These are phyloP conservation scores for Boletus barrowsii DNA, from an alignment of 768 basidiomycete species.

Conservation along the genomic window DNA sequence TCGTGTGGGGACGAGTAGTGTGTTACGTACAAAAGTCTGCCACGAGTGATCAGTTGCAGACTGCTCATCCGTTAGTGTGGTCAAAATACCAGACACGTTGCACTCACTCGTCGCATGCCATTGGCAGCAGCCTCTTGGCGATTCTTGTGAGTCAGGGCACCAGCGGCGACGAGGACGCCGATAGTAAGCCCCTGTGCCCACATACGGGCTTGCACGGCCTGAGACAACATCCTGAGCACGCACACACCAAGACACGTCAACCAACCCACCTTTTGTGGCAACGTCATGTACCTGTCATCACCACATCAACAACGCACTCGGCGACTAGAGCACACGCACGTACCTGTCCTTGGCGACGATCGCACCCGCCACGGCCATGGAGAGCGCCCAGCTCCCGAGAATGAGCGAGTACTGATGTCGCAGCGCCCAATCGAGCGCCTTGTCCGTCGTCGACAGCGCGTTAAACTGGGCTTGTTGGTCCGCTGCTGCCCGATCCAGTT, in stretches of 20 bases:
- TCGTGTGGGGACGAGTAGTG: background rate
- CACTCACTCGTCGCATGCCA: constrained; percentile 22
- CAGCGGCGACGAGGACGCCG: constrained; percentile 68
- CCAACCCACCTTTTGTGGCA: constrained; percentile 27
- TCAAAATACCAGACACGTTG: too few relatives aligned
- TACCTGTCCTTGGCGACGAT: constrained; percentile 63
- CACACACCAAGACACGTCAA: too few relatives aligned
- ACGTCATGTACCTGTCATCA: constrained; percentile 5
- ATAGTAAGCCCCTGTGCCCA: constrained; percentile 85
- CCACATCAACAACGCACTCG: too few relatives aligned
- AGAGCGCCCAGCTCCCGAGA: constrained; percentile 69
- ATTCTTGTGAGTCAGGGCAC: constrained; percentile 56
- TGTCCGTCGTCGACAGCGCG: constrained; percentile 46
- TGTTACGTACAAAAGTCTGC: constrained; percentile 24
- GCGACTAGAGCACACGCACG: too few relatives aligned
- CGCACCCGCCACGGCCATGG: constrained; percentile 60
- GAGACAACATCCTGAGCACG: constrained; percentile 35
- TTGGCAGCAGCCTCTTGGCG: constrained; percentile 37
- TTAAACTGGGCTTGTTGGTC: constrained; percentile 46
- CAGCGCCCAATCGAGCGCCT: constrained; percentile 57
- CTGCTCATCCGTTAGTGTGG: constrained; percentile 13
- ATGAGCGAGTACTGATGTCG: constrained; percentile 74
- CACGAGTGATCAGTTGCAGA: constrained; percentile 27
- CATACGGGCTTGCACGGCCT: constrained; percentile 83
- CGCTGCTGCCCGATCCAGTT: constrained; percentile 48